Evolutionary conservation across 352 stramenopile species (phyloP).

Genomic region (Globisporangium cederbergense): DNA sequence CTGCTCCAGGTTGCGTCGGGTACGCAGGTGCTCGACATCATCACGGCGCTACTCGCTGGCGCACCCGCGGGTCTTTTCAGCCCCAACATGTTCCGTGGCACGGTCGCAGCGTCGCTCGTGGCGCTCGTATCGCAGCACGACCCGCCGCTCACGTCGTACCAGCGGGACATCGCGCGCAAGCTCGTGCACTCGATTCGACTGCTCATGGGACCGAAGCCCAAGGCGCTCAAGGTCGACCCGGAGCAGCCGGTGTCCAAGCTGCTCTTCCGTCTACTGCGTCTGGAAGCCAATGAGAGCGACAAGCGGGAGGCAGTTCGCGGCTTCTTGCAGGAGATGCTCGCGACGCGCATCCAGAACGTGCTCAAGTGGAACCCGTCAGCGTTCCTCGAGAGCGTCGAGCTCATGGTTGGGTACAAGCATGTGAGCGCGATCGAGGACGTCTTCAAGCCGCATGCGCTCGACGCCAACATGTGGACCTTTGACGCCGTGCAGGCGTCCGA

Average conservation of each 20-base stretch:
- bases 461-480: constrained; percentile 33
- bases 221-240: constrained; percentile 31
- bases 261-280: constrained; percentile 50
- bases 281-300: neutral
- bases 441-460: constrained; percentile 36
- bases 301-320: constrained; percentile 15
- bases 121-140: constrained; percentile 29
- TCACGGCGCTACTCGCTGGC: constrained; percentile 50
- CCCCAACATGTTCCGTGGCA: constrained; percentile 69
- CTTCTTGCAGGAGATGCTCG: constrained; percentile 54
- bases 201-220: constrained; percentile 28
- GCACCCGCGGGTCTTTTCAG: constrained; percentile 51
- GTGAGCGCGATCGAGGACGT: constrained; percentile 28
- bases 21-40: constrained; percentile 65
- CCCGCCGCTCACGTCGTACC: constrained; percentile 38
- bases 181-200: constrained; percentile 52
- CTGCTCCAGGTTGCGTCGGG: constrained; percentile 48
- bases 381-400: constrained; percentile 43
- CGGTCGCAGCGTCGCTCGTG: constrained; percentile 45
- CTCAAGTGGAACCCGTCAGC: constrained; percentile 44
- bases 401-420: constrained; percentile 42
- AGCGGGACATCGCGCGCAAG: constrained; percentile 45
- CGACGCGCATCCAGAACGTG: constrained; percentile 46
- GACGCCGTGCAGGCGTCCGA: constrained; percentile 16
- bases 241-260: constrained; percentile 52